Conservation (phyloP, 208 protist genomes). For the Acanthamoeba comandoni region DNA sequence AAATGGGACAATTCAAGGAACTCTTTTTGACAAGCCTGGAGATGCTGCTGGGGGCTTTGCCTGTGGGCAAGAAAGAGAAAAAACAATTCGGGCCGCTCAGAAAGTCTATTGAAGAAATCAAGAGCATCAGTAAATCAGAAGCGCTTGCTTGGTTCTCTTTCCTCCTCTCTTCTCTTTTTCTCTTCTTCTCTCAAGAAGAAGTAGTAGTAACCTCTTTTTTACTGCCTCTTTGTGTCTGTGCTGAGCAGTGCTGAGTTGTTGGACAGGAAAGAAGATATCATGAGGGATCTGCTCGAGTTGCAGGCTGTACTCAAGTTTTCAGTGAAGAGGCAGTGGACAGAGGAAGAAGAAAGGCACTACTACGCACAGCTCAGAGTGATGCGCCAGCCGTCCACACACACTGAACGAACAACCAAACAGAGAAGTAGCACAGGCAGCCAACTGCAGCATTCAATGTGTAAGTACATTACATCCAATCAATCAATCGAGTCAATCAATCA, state of each 20-base stretch:
- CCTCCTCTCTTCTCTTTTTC: too few species aligned
- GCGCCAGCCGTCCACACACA: too few species aligned
- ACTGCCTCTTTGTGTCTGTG: too few species aligned
- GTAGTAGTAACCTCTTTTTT: too few species aligned
- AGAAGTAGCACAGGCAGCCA: too few species aligned
- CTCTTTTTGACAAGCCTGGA: slow-evolving; percentile 45
- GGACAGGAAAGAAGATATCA: slow-evolving; percentile 54
- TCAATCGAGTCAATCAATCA: too few species aligned
- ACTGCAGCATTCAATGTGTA: too few species aligned
- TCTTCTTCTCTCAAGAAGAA: too few species aligned
- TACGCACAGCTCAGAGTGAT: too few species aligned
- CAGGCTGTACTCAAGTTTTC: slow-evolving; percentile 59
- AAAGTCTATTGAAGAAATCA: slow-evolving; percentile 42
- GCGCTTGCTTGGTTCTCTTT: slow-evolving; percentile 33
- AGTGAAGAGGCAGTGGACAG: slow-evolving; percentile 34
- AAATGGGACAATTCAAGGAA: slow-evolving; percentile 8
- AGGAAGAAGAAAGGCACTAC: too few species aligned
- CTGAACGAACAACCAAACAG: too few species aligned
- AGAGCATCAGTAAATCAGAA: slow-evolving; percentile 42
- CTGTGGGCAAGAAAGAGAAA: slow-evolving; percentile 35
- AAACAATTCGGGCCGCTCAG: slow-evolving; percentile 39
- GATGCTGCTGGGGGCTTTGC: slow-evolving; percentile 14
- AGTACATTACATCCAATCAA: too few species aligned
- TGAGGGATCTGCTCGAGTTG: slow-evolving; percentile 27
- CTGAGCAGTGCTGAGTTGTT: slow-evolving; percentile 13